Evolutionary conservation across 1,284 basidiomycete genomes (phyloP), one percentile per base, ranked within the genome.

Genomic region (Rhodotorula mucilaginosa): DNA sequence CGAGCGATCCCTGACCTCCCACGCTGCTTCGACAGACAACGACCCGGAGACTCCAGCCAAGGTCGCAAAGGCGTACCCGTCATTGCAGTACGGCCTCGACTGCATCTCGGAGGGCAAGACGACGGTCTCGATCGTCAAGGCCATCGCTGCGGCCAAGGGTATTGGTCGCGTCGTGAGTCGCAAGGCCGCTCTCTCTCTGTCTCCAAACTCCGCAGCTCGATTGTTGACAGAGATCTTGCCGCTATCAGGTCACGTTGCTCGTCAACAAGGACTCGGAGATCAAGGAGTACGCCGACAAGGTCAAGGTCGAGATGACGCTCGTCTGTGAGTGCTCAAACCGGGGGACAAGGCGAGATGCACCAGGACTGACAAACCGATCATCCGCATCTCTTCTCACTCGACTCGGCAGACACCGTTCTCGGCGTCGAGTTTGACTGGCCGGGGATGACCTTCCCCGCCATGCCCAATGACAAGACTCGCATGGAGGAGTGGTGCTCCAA

Each of bases 21-120:
- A 8, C 46, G 59, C 49, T 5, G 19, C 44, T 8, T 18, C 31
- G n/a, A 10, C 63, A 73, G 77, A 78, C 62, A 64, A 70, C 16
- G 75, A 78, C 61, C 56, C 71, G 15, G 68, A 68, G 3, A 65
- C 66, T 12, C 66, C 74, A 29, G 19, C 69, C 39, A 72, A 69
- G 60, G 71, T 77, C 58, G 69, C 66, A 2, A 58, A 64, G 18
- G 72, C 70, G 29, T 67, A 71, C 69, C 70, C 72, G 5, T 64
- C 64, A 19, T 66, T 78, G 29, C 63, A 70, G 23, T 62, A 63
- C 29, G 76, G 69, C 1, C 66, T 78, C 58, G 77, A 78, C 68
- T 73, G 71, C 16, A 78, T 78, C 59, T 58, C 72, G 7, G 76
- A 78, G 64, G 69, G 70, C 21, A 74, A 73, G n/a, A 75, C 72